phyloP scores from a whole-genome alignment of 1,139 yeast species.

The Spathaspora sp. region DNA sequence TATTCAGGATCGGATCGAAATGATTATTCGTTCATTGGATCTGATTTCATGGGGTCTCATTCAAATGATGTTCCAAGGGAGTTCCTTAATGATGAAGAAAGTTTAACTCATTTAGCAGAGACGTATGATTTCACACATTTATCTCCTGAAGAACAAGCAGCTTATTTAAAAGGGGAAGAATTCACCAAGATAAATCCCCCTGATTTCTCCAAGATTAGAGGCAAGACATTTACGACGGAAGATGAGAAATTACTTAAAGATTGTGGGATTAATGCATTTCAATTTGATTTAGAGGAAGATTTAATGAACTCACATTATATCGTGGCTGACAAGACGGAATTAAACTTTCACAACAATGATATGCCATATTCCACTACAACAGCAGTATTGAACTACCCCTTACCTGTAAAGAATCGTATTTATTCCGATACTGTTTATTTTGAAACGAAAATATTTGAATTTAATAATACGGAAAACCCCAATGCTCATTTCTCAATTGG shows the following conservation, averaged over 20 bases:
- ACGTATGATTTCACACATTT: conserved; percentile 38
- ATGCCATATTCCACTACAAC: conserved; percentile 47
- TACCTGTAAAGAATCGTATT: conserved; percentile 56
- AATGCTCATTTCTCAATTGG: conserved; percentile 72
- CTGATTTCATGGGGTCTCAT: conserved; percentile 18
- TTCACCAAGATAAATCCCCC: conserved; percentile 36
- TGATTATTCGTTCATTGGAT: conserved; percentile 20
- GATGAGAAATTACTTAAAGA: conserved; percentile 37
- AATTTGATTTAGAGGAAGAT: conserved; percentile 37
- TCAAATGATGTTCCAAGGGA: conserved; percentile 34
- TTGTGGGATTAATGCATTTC: conserved; percentile 42
- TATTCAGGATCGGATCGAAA: conserved; percentile 13
- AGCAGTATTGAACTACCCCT: conserved; percentile 55
- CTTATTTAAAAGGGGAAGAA: conserved; percentile 37
- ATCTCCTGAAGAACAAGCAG: conserved; percentile 45
- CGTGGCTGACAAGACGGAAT: conserved; percentile 65
- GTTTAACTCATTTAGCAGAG: conserved; percentile 34
- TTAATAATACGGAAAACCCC: conserved; percentile 27
- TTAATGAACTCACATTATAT: conserved; percentile 34
- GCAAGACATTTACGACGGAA: conserved; percentile 31
- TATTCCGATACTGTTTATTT: conserved; percentile 67
- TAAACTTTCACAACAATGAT: conserved; percentile 49
- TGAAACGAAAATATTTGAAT: conserved; percentile 65
- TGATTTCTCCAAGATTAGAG: conserved; percentile 29
- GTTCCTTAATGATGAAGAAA: conserved; percentile 44